Base-by-base conservation (phyloP, 75 land plant genomes). In the Sequoia sempervirens region DNA sequence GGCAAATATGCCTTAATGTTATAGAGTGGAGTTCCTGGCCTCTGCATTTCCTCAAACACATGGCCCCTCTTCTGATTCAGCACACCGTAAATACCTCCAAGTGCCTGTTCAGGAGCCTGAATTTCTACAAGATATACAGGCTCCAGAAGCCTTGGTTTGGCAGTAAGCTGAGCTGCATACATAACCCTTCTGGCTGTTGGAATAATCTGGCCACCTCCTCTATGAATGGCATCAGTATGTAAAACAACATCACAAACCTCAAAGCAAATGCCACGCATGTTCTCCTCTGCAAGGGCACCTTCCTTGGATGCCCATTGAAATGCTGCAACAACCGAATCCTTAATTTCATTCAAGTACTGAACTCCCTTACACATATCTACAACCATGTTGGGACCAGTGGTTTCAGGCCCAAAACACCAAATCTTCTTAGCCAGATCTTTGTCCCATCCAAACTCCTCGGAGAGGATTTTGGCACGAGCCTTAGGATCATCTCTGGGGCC, bases 361-460 rank as follows among this genome's bases (percentile, higher is more conserved):
- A 92, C 95, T 85, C 95, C 95, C 88, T 93, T 93, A 84, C 88
- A 87, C 90, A 93, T 88, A 80, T 93, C 95, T 6, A 93, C 91
- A 18, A 93, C 92, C 92, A 93, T 84, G 87, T 92, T 92, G 0
- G 93, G 92, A 1, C 95, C 95, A 53, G 90, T 91, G 43, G 95
- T 93, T 79, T 93, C 91, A 34, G 95, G 95, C 3, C 93, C 95
- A 86, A 93, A 93, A 68, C 91, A 87, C 95, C 93, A 92, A 40
- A 90, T 90, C 84, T 93, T 91, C 89, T 91, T 93, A 17, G 95
- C 95, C 28, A 90, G 86, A 81, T 93, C 95, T 90, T 93, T 93
- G 88, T 93, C 95, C 95, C 93, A 93, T 26, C 91, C 91, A 66
- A 93, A 93, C 56, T 93, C 94, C 72, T 93, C 94, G 26, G 90